Evolutionary conservation across 192 early-diverging fungal species (phyloP).

Genomic region (Coemansia sp.): DNA sequence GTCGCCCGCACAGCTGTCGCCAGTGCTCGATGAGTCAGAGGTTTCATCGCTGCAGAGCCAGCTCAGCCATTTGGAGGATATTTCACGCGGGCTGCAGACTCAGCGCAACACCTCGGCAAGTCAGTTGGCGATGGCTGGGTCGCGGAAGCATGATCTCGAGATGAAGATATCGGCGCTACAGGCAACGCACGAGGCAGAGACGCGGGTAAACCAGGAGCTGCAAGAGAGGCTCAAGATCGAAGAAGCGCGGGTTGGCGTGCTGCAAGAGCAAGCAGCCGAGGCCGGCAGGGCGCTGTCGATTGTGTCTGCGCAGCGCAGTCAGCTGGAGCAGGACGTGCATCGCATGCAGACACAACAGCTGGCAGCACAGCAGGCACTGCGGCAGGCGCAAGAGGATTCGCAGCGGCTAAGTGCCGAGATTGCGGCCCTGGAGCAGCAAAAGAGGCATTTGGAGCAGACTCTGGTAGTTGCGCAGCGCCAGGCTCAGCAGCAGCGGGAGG

Average conservation of each 20-base stretch:
- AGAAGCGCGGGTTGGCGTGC: slow-evolving; percentile 19
- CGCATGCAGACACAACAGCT: slow-evolving; percentile 46
- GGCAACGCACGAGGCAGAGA: slow-evolving; percentile 50
- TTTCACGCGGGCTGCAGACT: slow-evolving; percentile 42
- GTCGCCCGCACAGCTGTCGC: slow-evolving; percentile 28
- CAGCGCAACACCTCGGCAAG: slow-evolving; percentile 34
- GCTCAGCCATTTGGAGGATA: slow-evolving; percentile 40
- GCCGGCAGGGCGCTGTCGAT: slow-evolving; percentile 34
- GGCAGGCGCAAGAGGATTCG: slow-evolving; percentile 44
- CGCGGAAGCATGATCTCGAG: slow-evolving; percentile 53
- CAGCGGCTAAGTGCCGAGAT: slow-evolving; percentile 38
- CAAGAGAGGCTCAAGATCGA: slow-evolving; percentile 43
- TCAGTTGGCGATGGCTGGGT: slow-evolving; percentile 27
- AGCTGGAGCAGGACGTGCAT: slow-evolving; percentile 46
- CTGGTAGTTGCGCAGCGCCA: slow-evolving; percentile 22
- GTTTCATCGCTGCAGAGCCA: slow-evolving; percentile 34
- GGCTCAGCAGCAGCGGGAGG: slow-evolving; percentile 28
- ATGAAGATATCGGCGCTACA: slow-evolving; percentile 39
- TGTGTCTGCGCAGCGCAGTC: slow-evolving; percentile 35
- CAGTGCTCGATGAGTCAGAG: slow-evolving; percentile 23
- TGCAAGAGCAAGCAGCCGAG: slow-evolving; percentile 38
- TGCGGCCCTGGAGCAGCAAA: slow-evolving; percentile 32
- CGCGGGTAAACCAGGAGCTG: slow-evolving; percentile 50
- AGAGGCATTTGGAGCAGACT: slow-evolving; percentile 25
- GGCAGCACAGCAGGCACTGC: slow-evolving; percentile 35